Base-by-base conservation (phyloP, 208 protist genomes). In the Crithidia brevicula region DNA sequence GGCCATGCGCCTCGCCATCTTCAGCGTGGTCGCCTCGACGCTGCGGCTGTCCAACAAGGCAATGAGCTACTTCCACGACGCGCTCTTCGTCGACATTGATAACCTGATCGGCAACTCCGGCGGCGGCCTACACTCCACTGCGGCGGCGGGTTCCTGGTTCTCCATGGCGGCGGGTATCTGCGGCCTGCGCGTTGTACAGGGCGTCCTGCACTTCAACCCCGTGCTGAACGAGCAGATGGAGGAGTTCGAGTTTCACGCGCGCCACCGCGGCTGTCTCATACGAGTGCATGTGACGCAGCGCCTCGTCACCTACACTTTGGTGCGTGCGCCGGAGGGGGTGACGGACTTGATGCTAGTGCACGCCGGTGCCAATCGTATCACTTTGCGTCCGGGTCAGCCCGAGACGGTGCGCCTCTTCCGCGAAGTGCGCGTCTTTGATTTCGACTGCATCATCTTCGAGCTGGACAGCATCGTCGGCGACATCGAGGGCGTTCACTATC, bases 381-480 rank as follows among this genome's bases (percentile, higher is more conserved):
- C 85, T 18, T 74, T 97, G 33, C 67, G 74, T 20, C 53, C 68
- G 27, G 74, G 72, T 43, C 71, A 80, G 31, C 79, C 88, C 7
- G 79, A 90, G 61, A 85, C 82, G 40, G 89, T 96, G 18, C 79
- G 82, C 15, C 80, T 96, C 25, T 82, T 88, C 38, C 75, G 79
- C 25, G 84, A 96, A 45, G 58, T 93, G 23, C 86, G 78, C 57
- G 74, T 85, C 22, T 90, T 96, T 57, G 86, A 93, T 53, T 97
- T 96, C 77, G 93, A 97, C 77, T 82, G 81, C 70, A 87, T 97
- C 50, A 65, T 97, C 30, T 94, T 97, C 60, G 88, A 97, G 57
- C 72, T 97, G 30, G 89, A 96, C 68, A 89, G 85, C 67, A 57
- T 96, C 54, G 84, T 97, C 16, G 58, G 77, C 30, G 75, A 91